Evolutionary conservation across 192 early-diverging fungal species (phyloP), one percentile per base, ranked within the genome.

Genomic region (Coemansia sp.): DNA sequence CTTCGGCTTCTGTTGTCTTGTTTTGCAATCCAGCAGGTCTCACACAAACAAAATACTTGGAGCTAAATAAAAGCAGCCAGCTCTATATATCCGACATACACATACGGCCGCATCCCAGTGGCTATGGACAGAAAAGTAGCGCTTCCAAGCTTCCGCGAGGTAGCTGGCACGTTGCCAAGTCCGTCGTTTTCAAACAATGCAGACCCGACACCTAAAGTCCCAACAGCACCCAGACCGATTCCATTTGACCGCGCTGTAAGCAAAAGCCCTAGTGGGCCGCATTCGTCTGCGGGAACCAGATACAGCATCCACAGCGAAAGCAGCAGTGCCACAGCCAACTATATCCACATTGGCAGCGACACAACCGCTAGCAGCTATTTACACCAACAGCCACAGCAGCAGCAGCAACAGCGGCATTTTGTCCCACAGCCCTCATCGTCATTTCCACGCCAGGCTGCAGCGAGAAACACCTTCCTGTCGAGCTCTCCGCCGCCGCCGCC

Each of bases 91-190:
- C 45, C 19, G 4, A 32, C 29, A 29, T 29, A 33, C 8, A 5
- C 20, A 8, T 0, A 54, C 25, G 5, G 14, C 11, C 22, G 53
- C 22, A 10, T 9, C 11, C 29, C 29, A 29, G 29, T 29, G 29
- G 1, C 29, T 29, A 76, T 76, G 74, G 70, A 75, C 55, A 67
- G 77, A 55, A 66, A 73, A 22, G 59, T 81, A 55, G 75, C 73
- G 23, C 73, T 81, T 20, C 78, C 78, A 17, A 65, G 73, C 53
- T 75, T 81, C 58, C 61, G 66, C 49, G 73, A 81, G 64, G 75
- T 81, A 54, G 66, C 78, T 15, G 53, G 70, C n/a, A 59, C 66
- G 10, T 57, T 81, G 34, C 78, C 73, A 14, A 65, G 59, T 34
- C 66, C 78, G 13, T 58, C 65, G 15, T 17, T 54, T 15, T 56